Evolutionary conservation across 192 early-diverging fungal genomes (phyloP), one percentile per base, ranked within the genome.

Genomic region (Coemansia sp.): DNA sequence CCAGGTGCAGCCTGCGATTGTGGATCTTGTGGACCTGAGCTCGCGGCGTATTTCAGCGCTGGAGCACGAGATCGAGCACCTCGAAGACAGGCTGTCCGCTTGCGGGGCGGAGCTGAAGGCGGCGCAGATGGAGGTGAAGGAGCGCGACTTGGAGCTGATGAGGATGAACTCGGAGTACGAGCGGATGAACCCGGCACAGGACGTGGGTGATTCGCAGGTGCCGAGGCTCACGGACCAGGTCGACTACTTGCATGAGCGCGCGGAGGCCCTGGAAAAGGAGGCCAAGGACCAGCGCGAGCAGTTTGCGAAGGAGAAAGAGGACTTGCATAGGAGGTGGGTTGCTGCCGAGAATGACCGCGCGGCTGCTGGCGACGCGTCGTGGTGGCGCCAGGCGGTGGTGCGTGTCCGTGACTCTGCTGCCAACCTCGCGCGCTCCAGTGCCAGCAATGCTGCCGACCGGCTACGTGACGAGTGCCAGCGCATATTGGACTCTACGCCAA

Each of bases 321-420:
- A 76, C 19, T 46, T 82, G 58, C 80, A 72, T 17, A 38, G 62
- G 15, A 67, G 80, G 9, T 77, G 74, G 80, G 58, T 77, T 17
- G 51, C 72, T n/a, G 70, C 80, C 14, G 80, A 82, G 36, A 82
- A 82, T 59, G 75, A 77, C 58, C 80, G 80, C 25, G 66, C 62
- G 15, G 9, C 57, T 7, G 14, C 57, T 15, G 31, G 29, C 32
- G 17, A 48, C 14, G 5, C 42, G 17, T 44, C 42, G 42, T 44
- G 15, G 42, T 44, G 42, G 42, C 42, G 42, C 42, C 12, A 14
- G 15, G 42, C 42, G 2, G 4, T 44, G 15, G 2, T 44, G 15
- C 42, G 42, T 5, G 17, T 44, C 14, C 42, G 42, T 14, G 42
- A 44, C 4, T 44, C 42, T 14, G 42, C 42, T 17, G 42, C 42